phyloP scores from a whole-genome alignment of 2,329 filamentous ascomycete species.

The Fusarium sp. region DNA sequence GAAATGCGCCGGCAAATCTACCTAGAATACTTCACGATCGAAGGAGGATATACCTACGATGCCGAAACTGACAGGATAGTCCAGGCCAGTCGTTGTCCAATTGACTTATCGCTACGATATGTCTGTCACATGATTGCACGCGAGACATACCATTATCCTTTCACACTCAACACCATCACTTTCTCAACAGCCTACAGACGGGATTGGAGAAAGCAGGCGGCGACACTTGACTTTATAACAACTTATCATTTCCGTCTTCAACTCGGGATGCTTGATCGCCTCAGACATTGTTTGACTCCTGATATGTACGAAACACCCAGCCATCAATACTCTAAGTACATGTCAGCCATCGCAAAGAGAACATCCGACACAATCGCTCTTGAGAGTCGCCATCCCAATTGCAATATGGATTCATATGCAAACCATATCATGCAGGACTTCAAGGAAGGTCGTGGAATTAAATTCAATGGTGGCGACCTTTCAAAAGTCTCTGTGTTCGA shows the following conservation, averaged over 20 bases:
- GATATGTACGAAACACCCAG: not conserved
- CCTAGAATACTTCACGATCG: conserved; percentile 3
- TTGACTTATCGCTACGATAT: not conserved
- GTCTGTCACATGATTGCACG: not conserved
- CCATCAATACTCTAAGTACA: not conserved
- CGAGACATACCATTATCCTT: not conserved
- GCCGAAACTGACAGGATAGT: not conserved
- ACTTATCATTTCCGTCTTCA: not conserved
- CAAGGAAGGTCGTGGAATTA: not conserved
- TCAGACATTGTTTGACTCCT: not conserved
- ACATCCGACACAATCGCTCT: too few species aligned
- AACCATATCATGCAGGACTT: not conserved
- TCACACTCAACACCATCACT: conserved; percentile 9
- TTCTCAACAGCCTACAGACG: conserved; percentile 10
- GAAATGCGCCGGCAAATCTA: conserved; percentile 26
- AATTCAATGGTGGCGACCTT: not conserved
- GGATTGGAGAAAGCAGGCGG: not conserved
- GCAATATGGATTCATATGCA: too few species aligned
- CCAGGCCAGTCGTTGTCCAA: not conserved
- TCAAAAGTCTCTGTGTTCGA: not conserved
- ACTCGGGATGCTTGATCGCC: fast-evolving
- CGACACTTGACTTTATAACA: fast-evolving
- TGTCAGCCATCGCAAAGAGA: not conserved
- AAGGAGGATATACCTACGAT: conserved; percentile 17
- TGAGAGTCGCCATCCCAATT: too few species aligned